Base-by-base conservation (phyloP, 2,329 filamentous ascomycete species). In the Eutypella sp. region DNA sequence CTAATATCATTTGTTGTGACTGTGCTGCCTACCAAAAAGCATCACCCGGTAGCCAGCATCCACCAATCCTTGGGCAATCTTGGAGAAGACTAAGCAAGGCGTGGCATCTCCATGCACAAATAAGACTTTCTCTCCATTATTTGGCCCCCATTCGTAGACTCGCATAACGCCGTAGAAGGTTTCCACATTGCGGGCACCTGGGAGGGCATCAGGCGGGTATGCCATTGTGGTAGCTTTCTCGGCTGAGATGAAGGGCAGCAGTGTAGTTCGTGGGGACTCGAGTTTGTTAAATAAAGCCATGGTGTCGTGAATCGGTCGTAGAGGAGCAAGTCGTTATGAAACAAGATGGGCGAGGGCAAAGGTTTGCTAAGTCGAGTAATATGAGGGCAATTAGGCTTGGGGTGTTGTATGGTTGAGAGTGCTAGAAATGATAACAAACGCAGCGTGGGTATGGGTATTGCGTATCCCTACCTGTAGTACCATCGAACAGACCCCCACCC, bases 71-170 rank as follows among this genome's bases (percentile, higher is more conserved):
- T 55, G 42, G 3, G 62, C 60, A 25, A 64, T 52, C 4, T 54
- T 53, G 27, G 53, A 50, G 11, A 61, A 54, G 19, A 59, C 42
- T 15, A 56, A 25, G 29, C 45, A 48, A 11, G 58, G 59, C 5
- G 59, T 65, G 13, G 56, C 53, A 45, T 60, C 59, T 31, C 61
- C 59, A 42, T 63, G 61, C 6, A 64, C 49, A 10, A 64, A 49
- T 27, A 64, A 44, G 24, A 64, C 54, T 29, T 61, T 65, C 24
- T 52, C 48, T 11, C 62, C 61, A 20, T 41, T 39, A 34, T 31
- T 46, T 10, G 54, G 51, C 4, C 62, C 61, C 61, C 61, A 65
- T 45, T 65, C 62, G 22, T 64, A 63, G 4, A 61, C 58, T 31
- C 59, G 52, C 53, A 63, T 62, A 11, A 42, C 41, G 19, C 62